Evolutionary conservation across 768 basidiomycete species (phyloP).

Genomic region (Cantharellus cinnabarinus): DNA sequence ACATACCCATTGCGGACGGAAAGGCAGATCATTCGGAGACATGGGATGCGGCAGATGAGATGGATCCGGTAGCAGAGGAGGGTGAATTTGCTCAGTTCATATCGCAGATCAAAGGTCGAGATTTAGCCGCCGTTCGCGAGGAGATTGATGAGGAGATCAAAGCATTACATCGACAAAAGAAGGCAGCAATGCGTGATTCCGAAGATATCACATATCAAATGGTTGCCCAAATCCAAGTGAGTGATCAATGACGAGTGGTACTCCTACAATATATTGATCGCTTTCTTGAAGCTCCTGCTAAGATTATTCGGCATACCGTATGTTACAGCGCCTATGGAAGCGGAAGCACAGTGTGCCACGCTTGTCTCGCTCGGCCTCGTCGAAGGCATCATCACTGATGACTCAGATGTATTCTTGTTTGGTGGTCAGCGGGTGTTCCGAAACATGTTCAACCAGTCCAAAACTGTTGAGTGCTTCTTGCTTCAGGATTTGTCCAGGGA

Average conservation of each 20-base stretch:
- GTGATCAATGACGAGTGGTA: slow-evolving; percentile 4
- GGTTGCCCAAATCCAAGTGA: slow-evolving; percentile 60
- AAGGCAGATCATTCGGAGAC: slow-evolving; percentile 16
- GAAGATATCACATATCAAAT: slow-evolving; percentile 93
- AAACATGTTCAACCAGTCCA: slow-evolving; percentile 99
- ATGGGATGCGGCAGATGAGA: slow-evolving; percentile 76
- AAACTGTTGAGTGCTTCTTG: slow-evolving; percentile 94
- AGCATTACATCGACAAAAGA: slow-evolving; percentile 59
- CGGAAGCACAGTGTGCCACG: slow-evolving; percentile 94
- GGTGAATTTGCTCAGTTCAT: slow-evolving; percentile 84
- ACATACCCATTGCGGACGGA: slow-evolving; percentile 19
- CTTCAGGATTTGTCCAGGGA: slow-evolving; percentile 67
- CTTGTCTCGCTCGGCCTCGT: slow-evolving; percentile 70
- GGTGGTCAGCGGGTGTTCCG: slow-evolving; percentile 91
- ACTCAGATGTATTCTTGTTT: slow-evolving; percentile 96
- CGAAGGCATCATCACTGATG: slow-evolving; percentile 96
- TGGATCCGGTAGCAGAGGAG: slow-evolving; percentile 59
- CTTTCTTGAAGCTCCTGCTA: slow-evolving; percentile 46
- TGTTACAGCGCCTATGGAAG: slow-evolving; percentile 97
- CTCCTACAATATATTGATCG: neutral
- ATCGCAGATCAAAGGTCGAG: slow-evolving; percentile 73
- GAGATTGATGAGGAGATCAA: slow-evolving; percentile 90
- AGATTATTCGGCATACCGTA: slow-evolving; percentile 94
- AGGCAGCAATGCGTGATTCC: slow-evolving; percentile 77
- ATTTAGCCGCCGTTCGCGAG: slow-evolving; percentile 56